Conservation (phyloP, 345 rosid genomes). For the Nasturtium officinale region DNA sequence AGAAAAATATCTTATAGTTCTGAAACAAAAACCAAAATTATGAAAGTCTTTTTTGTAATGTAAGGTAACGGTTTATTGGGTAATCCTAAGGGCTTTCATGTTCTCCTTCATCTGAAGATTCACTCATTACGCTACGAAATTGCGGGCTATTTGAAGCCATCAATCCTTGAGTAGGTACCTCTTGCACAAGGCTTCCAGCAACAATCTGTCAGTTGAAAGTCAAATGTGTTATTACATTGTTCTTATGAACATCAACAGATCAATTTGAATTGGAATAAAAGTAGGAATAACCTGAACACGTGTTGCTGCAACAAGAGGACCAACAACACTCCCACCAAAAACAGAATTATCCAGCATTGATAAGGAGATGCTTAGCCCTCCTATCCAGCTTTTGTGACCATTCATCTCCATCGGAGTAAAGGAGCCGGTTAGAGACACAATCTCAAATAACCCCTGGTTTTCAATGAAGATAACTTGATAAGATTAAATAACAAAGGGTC, state of each 20-base stretch:
- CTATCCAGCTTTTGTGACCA: slow-evolving; percentile 58
- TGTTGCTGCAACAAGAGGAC: slow-evolving; percentile 83
- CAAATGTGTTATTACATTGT: slow-evolving; percentile 2
- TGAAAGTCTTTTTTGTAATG: neutral
- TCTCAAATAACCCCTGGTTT: slow-evolving; percentile 80
- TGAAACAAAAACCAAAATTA: slow-evolving; percentile 16
- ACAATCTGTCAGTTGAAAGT: slow-evolving; percentile 51
- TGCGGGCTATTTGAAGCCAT: slow-evolving; percentile 54
- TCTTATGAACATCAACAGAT: neutral
- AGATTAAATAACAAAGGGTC: slow-evolving; percentile 18
- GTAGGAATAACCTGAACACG: slow-evolving; percentile 67
- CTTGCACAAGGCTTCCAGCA: slow-evolving; percentile 38
- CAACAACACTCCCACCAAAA: slow-evolving; percentile 90
- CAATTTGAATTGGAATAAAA: slow-evolving; percentile 5
- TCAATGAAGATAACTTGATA: neutral
- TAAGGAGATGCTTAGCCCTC: slow-evolving; percentile 77
- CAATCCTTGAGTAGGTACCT: slow-evolving; percentile 22
- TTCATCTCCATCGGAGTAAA: slow-evolving; percentile 51
- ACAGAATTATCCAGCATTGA: slow-evolving; percentile 84
- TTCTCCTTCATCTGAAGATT: slow-evolving; percentile 55
- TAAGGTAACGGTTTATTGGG: no score
- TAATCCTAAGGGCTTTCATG: slow-evolving; percentile 48
- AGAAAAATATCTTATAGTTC: neutral
- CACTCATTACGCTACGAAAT: slow-evolving; percentile 60
- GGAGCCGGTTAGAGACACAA: slow-evolving; percentile 80